phyloP scores from a whole-genome alignment of 208 protist genomes.

The Leishmania guyanensis region DNA sequence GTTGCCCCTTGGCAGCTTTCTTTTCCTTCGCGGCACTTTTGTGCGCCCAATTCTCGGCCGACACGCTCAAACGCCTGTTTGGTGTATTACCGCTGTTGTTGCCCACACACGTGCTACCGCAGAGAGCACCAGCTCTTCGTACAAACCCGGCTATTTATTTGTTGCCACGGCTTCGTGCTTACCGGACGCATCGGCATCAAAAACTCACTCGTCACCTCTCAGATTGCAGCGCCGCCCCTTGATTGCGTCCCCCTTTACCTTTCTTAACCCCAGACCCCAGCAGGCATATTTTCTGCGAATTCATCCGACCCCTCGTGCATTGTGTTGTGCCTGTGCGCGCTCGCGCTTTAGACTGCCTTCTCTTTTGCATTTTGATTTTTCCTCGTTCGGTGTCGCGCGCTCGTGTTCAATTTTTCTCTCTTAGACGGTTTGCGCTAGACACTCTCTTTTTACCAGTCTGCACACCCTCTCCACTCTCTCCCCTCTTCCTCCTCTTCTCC shows the following conservation, averaged over 20 bases:
- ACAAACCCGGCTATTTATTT: not conserved
- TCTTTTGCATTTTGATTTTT: not conserved
- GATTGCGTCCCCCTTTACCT: not conserved
- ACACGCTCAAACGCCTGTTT: too few relatives aligned
- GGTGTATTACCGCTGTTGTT: not conserved
- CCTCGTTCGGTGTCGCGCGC: not conserved
- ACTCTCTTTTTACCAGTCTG: not conserved
- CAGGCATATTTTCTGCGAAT: not conserved
- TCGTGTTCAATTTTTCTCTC: not conserved
- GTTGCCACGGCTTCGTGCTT: not conserved
- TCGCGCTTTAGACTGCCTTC: not conserved
- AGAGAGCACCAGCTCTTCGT: not conserved
- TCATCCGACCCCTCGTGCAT: not conserved
- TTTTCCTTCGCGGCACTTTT: too few relatives aligned
- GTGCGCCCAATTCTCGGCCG: too few relatives aligned
- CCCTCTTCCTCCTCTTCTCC: slow-evolving; percentile 1
- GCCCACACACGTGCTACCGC: too few relatives aligned
- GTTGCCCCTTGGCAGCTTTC: too few relatives aligned
- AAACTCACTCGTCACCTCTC: not conserved
- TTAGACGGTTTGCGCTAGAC: not conserved
- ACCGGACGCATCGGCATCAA: not conserved
- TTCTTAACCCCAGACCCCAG: not conserved
- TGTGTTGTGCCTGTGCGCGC: not conserved
- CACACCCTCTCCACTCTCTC: not conserved
- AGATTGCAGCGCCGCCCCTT: not conserved